These are phyloP conservation scores for Yamadazyma sp. DNA, from an alignment of 1,139 yeast species.

Conservation along the genomic window DNA sequence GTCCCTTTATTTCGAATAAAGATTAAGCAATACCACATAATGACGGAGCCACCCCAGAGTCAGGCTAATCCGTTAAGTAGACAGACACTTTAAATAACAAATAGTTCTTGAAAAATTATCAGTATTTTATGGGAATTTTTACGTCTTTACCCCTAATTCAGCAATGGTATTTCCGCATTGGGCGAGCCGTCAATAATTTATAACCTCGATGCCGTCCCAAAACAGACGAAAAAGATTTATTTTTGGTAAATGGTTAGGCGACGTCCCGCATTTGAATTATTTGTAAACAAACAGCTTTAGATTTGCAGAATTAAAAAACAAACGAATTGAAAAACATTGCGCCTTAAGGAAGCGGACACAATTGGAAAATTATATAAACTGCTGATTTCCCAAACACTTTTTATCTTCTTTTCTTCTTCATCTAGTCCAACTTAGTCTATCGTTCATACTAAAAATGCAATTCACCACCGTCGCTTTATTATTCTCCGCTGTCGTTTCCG, in stretches of 20 bases:
- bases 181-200: not conserved
- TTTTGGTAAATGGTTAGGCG: slow-evolving; percentile 1
- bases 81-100: not conserved
- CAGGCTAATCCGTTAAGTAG: not conserved
- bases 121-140: not conserved
- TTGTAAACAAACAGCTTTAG: not conserved
- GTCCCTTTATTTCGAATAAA: no score
- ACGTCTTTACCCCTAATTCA: not conserved
- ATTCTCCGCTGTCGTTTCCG: slow-evolving; percentile 34
- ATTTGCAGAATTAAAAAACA: not conserved
- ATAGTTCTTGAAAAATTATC: not conserved
- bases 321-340: not conserved
- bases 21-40: no score
- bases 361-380: slow-evolving; percentile 3
- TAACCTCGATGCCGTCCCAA: not conserved
- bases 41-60: no score
- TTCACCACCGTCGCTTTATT: slow-evolving; percentile 21
- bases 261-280: not conserved
- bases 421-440: slow-evolving; percentile 20
- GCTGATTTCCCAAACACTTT: not conserved
- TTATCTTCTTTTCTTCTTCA: slow-evolving; percentile 4
- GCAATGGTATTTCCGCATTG: not conserved
- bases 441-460: slow-evolving; percentile 19
- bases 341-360: slow-evolving; percentile 1
- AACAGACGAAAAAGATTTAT: not conserved